Conservation (phyloP, 2,329 filamentous ascomycete genomes). For the Onygenales sp. region DNA sequence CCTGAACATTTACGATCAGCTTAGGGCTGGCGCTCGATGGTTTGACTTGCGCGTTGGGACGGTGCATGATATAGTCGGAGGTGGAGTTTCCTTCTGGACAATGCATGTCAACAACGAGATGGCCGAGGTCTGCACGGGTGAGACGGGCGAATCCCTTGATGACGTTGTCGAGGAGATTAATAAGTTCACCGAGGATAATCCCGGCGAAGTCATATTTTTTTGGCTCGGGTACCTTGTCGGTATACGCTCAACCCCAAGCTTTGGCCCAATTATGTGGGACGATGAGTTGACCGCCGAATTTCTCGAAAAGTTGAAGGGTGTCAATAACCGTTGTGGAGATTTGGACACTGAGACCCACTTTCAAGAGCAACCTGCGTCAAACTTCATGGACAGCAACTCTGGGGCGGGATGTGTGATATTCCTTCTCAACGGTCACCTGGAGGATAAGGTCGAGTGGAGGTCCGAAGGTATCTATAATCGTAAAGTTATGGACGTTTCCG, state of each 20-base stretch:
- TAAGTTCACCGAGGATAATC: slow-evolving; percentile 34
- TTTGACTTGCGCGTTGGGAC: slow-evolving; percentile 31
- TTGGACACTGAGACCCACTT: slow-evolving; percentile 21
- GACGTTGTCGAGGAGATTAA: slow-evolving; percentile 24
- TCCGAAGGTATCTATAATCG: slow-evolving; percentile 25
- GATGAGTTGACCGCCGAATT: slow-evolving; percentile 25
- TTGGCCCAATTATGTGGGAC: slow-evolving; percentile 17
- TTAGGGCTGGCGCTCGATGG: slow-evolving; percentile 37
- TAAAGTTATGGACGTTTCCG: slow-evolving; percentile 13
- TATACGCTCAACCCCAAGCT: slow-evolving; percentile 37
- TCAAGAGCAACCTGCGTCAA: slow-evolving; percentile 24
- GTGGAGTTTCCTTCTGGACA: background rate
- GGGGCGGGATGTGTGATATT: slow-evolving; percentile 26
- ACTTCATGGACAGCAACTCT: slow-evolving; percentile 6
- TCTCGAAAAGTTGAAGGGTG: slow-evolving; percentile 31
- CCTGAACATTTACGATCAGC: slow-evolving; percentile 36
- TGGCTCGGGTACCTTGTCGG: background rate
- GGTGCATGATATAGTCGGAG: background rate
- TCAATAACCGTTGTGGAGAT: slow-evolving; percentile 33
- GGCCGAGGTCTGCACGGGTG: background rate
- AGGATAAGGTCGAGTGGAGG: slow-evolving; percentile 16
- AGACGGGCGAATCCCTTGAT: background rate
- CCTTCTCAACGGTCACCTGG: slow-evolving; percentile 18
- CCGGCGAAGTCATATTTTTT: slow-evolving; percentile 34
- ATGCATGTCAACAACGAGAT: background rate